Evolutionary conservation across 352 stramenopile species (phyloP), one percentile per base, ranked within the genome.

Genomic region (Sclerospora graminicola): DNA sequence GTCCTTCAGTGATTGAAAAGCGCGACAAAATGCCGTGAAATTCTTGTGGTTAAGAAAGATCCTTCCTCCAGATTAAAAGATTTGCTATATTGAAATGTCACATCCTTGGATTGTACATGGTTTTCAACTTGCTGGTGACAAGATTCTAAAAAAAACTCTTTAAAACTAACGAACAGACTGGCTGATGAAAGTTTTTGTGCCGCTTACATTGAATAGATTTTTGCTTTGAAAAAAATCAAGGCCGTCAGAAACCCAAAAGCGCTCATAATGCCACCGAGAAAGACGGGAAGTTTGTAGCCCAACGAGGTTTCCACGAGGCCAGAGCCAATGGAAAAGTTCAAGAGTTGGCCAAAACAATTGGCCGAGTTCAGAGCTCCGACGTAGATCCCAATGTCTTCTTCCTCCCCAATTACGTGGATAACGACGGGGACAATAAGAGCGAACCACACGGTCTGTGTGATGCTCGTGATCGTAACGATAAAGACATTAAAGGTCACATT

Each of bases 381-480:
- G 41, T 64, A 64, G 30, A 64, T 56, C n/a, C 50, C 55, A 31
- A 60, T 57, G 19, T 64, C 55, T 2, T 57, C 19, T n/a, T 59
- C 51, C 0, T 66, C 48, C 8, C 42, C 57, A 33, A 66, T 62
- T 7, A 66, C 51, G 33, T 66, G 51, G 19, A 66, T 58, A 23
- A 66, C 58, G 11, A 60, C 36, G 7, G 57, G 51, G 29, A 62
- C 51, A 13, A 66, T 66, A 31, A 40, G 60, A 0, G 55, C 58
- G 39, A 64, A 64, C 55, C 45, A 60, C 4, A 60, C 23, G 1
- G 45, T 47, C 4, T 50, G 57, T 1, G 50, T 64, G 40, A 70
- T 60, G 8, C 62, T 48, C 2, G 35, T 58, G 33, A 75, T 53
- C 20, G 58, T 73, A 20, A 74, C 57, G n/a, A 73, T 45, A 21